A percentile compares a stretch with the other conserved stretches of the same genome.
phyloP scores from a whole-genome alignment of 192 early-diverging fungal species.

The Backusella westeae region DNA sequence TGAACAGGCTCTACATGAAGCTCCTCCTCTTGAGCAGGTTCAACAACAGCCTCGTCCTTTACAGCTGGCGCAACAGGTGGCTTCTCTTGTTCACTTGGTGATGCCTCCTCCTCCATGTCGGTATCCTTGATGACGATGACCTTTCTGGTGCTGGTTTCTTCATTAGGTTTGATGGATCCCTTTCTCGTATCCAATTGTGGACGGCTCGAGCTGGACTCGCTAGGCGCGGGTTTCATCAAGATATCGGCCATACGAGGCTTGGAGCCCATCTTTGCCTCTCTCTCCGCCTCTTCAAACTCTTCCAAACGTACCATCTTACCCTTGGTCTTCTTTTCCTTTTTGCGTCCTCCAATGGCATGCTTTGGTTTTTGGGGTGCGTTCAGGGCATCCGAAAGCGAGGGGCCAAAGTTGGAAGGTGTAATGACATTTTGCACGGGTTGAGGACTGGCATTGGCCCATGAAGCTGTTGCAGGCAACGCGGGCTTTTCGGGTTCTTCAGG shows the following conservation, averaged over 20 bases:
- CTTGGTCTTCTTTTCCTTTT: constrained; percentile 35
- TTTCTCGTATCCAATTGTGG: neutral
- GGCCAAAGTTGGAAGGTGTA: constrained; percentile 39
- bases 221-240: neutral
- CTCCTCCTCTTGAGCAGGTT: neutral
- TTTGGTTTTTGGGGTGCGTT: constrained; percentile 41
- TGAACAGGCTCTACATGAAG: neutral
- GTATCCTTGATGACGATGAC: neutral
- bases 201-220: neutral
- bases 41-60: neutral
- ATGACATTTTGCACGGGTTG: constrained; percentile 10
- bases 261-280: constrained; percentile 9
- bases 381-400: constrained; percentile 33
- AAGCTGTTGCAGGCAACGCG: constrained; percentile 56
- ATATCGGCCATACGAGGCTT: neutral
- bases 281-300: constrained; percentile 23
- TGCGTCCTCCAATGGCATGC: constrained; percentile 13
- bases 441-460: constrained; percentile 49
- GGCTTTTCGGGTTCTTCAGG: constrained; percentile 32
- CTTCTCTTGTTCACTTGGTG: neutral
- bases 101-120: neutral
- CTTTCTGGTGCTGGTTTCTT: neutral
- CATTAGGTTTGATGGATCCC: neutral
- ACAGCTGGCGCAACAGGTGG: neutral
- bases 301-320: constrained; percentile 31